Evolutionary conservation across 164 flowering plant genomes (phyloP).

Genomic region (Stephania japonica): DNA sequence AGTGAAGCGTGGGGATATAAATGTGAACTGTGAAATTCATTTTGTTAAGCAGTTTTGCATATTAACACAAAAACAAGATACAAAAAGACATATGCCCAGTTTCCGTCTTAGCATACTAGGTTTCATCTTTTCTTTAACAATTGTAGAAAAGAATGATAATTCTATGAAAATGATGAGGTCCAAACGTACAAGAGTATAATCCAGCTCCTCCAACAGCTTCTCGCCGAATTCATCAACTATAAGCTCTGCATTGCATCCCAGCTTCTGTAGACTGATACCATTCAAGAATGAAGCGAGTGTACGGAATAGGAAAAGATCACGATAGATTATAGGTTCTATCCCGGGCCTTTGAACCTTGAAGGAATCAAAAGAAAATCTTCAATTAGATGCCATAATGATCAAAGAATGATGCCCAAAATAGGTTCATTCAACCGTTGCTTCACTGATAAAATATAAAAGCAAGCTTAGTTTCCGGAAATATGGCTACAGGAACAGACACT

Average conservation of each 20-base stretch:
- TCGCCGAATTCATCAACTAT: conserved; percentile 99
- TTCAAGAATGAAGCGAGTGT: conserved; percentile 94
- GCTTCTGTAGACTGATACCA: conserved; percentile 87
- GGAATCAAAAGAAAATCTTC: neutral
- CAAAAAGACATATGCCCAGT: neutral
- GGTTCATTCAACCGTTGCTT: neutral
- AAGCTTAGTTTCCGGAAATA: no score
- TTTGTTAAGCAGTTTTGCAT: neutral
- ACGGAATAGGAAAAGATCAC: conserved; percentile 93
- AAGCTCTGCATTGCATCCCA: conserved; percentile 98
- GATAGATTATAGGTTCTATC: conserved; percentile 92
- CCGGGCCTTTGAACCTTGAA: conserved; percentile 87
- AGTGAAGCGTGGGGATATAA: neutral
- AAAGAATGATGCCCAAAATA: neutral
- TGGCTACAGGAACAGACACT: neutral
- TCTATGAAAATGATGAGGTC: conserved; percentile 5
- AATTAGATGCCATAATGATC: neutral
- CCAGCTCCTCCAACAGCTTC: conserved; percentile 98
- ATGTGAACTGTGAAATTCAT: neutral
- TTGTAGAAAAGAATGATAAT: neutral
- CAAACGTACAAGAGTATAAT: conserved; percentile 80
- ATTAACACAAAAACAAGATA: neutral
- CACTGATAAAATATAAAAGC: no score
- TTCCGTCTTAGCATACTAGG: neutral
- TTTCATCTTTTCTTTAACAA: neutral